Evolutionary conservation across 1,139 yeast genomes (phyloP).

Genomic region (Spathaspora sp.): DNA sequence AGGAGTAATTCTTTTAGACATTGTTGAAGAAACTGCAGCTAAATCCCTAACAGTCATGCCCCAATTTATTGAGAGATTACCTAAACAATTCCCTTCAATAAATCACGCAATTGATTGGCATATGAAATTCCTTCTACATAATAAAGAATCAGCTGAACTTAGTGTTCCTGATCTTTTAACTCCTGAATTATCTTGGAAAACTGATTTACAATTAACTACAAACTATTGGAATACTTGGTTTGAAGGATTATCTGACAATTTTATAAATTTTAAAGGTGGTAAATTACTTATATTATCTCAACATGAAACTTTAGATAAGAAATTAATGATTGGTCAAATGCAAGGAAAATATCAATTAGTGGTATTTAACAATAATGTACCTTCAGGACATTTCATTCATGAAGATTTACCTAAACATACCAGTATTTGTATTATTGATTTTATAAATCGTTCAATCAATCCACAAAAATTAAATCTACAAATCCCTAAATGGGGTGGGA

Average conservation of each 20-base stretch:
- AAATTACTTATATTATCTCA: conserved; percentile 84
- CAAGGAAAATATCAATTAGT: conserved; percentile 91
- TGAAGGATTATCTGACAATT: conserved; percentile 60
- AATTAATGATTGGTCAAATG: conserved; percentile 92
- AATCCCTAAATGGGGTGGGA: conserved; percentile 54
- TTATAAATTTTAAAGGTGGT: conserved; percentile 52
- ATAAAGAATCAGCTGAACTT: conserved; percentile 61
- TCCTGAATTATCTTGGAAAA: conserved; percentile 50
- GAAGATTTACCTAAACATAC: conserved; percentile 81
- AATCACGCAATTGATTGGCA: conserved; percentile 85
- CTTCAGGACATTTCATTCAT: conserved; percentile 87
- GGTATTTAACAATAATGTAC: conserved; percentile 59
- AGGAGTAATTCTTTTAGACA: conserved; percentile 82
- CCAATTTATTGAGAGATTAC: conserved; percentile 59
- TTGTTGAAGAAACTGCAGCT: conserved; percentile 90
- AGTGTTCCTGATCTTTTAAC: conserved; percentile 70
- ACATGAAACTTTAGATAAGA: conserved; percentile 82
- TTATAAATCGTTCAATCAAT: conserved; percentile 44
- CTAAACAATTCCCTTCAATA: conserved; percentile 51
- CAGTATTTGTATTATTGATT: conserved; percentile 54
- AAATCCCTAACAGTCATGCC: conserved; percentile 69
- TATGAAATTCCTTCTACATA: conserved; percentile 52
- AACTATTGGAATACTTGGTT: conserved; percentile 87
- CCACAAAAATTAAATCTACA: conserved; percentile 38
- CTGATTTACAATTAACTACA: conserved; percentile 59